phyloP scores from a whole-genome alignment of 2,329 filamentous ascomycete genomes.

The Fusarium pilosicola region DNA sequence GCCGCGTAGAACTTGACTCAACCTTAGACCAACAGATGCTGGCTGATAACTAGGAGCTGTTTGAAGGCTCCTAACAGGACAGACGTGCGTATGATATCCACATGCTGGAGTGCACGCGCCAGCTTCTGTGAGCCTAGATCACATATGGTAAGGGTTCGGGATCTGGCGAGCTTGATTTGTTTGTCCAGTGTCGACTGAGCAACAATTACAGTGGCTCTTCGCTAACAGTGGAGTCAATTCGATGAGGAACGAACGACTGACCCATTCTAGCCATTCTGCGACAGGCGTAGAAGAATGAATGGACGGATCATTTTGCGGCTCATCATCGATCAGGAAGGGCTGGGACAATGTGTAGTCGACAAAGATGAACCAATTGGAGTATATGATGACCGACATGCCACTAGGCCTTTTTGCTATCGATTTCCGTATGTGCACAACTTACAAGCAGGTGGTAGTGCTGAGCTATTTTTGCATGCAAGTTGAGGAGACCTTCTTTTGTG shows the following conservation, averaged over 20 bases:
- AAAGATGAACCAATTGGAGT: conserved; percentile 38
- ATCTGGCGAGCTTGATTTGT: conserved; percentile 39
- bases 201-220: conserved; percentile 39
- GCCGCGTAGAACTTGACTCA: conserved; percentile 40
- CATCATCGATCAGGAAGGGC: conserved; percentile 24
- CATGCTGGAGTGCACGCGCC: conserved; percentile 42
- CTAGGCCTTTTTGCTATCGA: conserved; percentile 38
- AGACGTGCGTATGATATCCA: conserved; percentile 37
- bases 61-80: conserved; percentile 42
- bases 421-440: conserved; percentile 30
- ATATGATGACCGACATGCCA: conserved; percentile 40
- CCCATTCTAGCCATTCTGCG: conserved; percentile 35
- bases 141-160: conserved; percentile 41
- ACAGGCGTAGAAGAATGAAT: conserved; percentile 20
- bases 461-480: conserved; percentile 42
- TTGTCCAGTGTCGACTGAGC: conserved; percentile 39
- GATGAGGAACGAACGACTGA: conserved; percentile 23
- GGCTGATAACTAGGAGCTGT: conserved; percentile 39
- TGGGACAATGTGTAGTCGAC: conserved; percentile 12
- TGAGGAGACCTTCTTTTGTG: conserved; percentile 30
- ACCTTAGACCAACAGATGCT: conserved; percentile 42
- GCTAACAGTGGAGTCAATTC: conserved; percentile 37
- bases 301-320: conserved; percentile 41
- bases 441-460: conserved; percentile 27
- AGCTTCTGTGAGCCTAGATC: conserved; percentile 40